phyloP scores from a whole-genome alignment of 305 asterid species.

The Solanum hybrid region DNA sequence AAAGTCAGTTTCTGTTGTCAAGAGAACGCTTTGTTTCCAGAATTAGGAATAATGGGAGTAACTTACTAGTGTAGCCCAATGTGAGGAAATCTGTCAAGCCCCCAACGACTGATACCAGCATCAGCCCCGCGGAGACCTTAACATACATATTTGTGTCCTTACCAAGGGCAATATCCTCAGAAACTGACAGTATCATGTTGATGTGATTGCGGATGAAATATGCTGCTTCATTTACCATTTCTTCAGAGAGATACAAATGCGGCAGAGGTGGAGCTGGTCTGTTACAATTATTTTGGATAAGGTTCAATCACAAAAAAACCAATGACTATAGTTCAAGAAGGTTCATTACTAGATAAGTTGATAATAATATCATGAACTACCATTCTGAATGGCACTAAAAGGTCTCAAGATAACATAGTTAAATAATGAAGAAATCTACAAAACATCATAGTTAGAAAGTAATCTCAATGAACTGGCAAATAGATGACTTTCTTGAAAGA shows the following conservation, averaged over 20 bases:
- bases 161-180: constrained; percentile 58
- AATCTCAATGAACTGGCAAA: neutral
- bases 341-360: neutral
- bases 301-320: neutral
- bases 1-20: neutral
- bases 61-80: constrained; percentile 53
- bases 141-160: constrained; percentile 47
- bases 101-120: constrained; percentile 34
- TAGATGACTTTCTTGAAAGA: neutral
- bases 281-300: constrained; percentile 16
- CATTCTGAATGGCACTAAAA: neutral
- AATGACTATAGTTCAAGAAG: neutral
- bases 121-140: constrained; percentile 42
- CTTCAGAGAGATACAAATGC: constrained; percentile 61
- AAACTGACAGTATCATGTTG: constrained; percentile 36
- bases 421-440: neutral
- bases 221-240: constrained; percentile 44
- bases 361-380: neutral
- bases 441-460: neutral
- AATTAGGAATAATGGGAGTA: neutral
- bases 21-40: neutral
- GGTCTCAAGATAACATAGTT: neutral
- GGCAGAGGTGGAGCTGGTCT: constrained; percentile 88
- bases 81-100: constrained; percentile 47
- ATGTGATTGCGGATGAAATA: constrained; percentile 27